Base-by-base conservation (phyloP, 495 filamentous ascomycete species). In the Hypoxylon intermedium region DNA sequence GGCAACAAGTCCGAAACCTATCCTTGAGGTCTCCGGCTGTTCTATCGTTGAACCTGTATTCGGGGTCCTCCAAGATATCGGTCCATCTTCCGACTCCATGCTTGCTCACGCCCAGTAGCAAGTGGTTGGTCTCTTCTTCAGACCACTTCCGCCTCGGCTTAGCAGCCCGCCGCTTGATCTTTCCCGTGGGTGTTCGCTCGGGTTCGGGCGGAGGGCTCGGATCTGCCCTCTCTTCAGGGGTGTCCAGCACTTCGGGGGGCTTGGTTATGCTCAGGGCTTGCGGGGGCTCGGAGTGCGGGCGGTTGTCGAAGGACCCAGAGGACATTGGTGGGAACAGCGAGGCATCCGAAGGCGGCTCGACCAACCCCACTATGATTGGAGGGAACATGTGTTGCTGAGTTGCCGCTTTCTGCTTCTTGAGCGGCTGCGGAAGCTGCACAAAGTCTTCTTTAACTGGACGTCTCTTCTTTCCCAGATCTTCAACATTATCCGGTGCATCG, bases 71-170 rank as follows among this genome's bases (percentile, higher is more conserved):
- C n/a, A 94, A 71, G 12, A 97, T 95, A 37, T 84, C 84, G 31
- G 88, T 94, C 92, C 92, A 97, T 67, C 86, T 91, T 15, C 92
- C 92, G 48, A 95, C 87, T 0, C 92, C 92, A 70, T 92, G 90
- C 54, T 86, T 88, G 34, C 85, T 80, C 13, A 95, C 91, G 1
- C 91, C 92, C 49, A 85, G 79, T 21, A 95, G 72, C 9, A 97
- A 75, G 48, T 88, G 81, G 19, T 86, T 84, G 1, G 91, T 95
- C 69, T 97, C 92, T 64, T 92, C 85, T 45, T 94, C 87, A 0
- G 87, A 87, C 92, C 92, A 97, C 62, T 85, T 89, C 51, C 81
- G 82, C 58, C 82, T 67, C 11, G 77, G 78, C 62, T 78, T 81
- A 20, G 74, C 71, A 6, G 76, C 71, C 18, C 74, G 71, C 46